These are phyloP conservation scores for Thraustochytrium sp. DNA, from an alignment of 352 stramenopile species.

Conservation along the genomic window DNA sequence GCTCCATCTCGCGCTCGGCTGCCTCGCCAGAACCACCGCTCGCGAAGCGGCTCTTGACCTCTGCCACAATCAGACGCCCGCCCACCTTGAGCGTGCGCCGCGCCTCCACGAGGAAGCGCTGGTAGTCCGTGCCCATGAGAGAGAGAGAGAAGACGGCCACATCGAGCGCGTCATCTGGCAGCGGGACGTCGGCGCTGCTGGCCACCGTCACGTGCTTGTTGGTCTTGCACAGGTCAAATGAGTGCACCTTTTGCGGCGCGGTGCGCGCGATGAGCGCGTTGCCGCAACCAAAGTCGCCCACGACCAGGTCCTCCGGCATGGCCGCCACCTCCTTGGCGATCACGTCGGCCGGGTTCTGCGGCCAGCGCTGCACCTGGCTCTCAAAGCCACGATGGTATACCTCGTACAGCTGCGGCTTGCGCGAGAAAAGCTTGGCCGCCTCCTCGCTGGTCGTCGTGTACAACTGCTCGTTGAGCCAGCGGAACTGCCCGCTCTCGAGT, in stretches of 20 bases:
- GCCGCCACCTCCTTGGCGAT: slow-evolving; percentile 83
- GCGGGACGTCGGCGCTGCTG: slow-evolving; percentile 68
- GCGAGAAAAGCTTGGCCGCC: slow-evolving; percentile 83
- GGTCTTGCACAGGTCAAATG: slow-evolving; percentile 92
- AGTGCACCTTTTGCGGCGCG: slow-evolving; percentile 84
- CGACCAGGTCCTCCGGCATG: slow-evolving; percentile 59
- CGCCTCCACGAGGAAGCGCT: slow-evolving; percentile 92
- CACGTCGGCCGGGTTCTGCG: slow-evolving; percentile 90
- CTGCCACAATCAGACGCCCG: slow-evolving; percentile 81
- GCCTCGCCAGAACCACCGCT: not conserved
- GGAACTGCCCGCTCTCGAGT: slow-evolving; percentile 88
- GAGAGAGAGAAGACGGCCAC: slow-evolving; percentile 94
- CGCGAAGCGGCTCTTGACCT: slow-evolving; percentile 72
- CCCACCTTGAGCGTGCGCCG: slow-evolving; percentile 83
- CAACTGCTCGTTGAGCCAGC: slow-evolving; percentile 96
- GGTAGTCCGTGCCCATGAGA: slow-evolving; percentile 95
- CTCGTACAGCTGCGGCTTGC: slow-evolving; percentile 89
- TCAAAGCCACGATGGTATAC: slow-evolving; percentile 95
- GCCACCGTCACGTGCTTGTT: slow-evolving; percentile 65
- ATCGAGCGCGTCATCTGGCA: slow-evolving; percentile 79
- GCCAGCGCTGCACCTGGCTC: slow-evolving; percentile 93
- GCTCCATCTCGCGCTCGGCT: not conserved
- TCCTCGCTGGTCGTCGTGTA: slow-evolving; percentile 88
- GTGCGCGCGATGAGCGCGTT: slow-evolving; percentile 86
- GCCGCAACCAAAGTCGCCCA: slow-evolving; percentile 97